Evolutionary conservation across 208 protist species (phyloP), one percentile per base, ranked within the genome.

Genomic region (Trypanosoma vivax): DNA sequence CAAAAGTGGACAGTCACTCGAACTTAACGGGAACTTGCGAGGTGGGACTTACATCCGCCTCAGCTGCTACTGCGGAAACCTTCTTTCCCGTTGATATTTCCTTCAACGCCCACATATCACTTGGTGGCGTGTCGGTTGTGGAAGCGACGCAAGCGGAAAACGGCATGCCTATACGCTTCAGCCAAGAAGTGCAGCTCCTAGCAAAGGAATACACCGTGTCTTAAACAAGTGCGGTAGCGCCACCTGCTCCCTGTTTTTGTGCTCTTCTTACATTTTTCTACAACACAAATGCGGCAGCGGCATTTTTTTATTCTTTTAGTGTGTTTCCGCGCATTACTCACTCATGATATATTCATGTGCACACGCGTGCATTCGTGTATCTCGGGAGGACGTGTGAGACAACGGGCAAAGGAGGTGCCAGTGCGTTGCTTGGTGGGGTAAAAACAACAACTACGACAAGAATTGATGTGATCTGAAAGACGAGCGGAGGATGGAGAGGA

Each of bases 11-110:
- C 42, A 50, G 40, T 1, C 43, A 65, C 18, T 58, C 71, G 21
- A 83, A 80, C 60, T 39, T 54, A 7, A 73, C 43, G 18, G 87
- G 87, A 21, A 90, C 82, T 48, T 73, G 88, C 9, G 82, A 94
- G 35, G 71, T 93, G 31, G 48, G 24, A 19, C 58, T 89, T 21
- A 41, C 25, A 3, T 43, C 28, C 19, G 62, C 57, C 21, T 55
- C 59, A 14, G 47, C 51, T 5, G 42, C 24, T 11, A n/a, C 42
- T 1, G 73, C 70, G 25, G 50, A 76, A 25, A 51, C 79, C 10
- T 90, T 91, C 62, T 94, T 94, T 60, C 87, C 87, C 0, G 76
- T 90, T 21, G 53, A 74, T 39, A 71, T 91, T 1, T 49, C 40
- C 16, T 83, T 94, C 45, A 42, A 51, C 11, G 70, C 83, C 0